Evolutionary conservation across 371 early-diverging fungal species (phyloP), one percentile per base, ranked within the genome.

Genomic region (Apophysomyces trapeziformis): DNA sequence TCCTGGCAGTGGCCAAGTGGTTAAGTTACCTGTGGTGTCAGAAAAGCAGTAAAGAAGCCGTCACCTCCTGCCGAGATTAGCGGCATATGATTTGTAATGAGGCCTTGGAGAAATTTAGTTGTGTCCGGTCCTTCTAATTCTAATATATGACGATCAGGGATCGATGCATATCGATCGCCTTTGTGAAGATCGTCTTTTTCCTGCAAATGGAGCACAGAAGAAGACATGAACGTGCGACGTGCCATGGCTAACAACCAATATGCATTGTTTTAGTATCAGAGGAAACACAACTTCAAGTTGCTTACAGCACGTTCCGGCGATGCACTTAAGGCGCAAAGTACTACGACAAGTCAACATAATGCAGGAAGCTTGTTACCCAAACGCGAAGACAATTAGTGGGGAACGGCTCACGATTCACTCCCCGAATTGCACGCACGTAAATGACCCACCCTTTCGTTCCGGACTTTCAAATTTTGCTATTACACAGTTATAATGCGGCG

Each of bases 1-100:
- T 18, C 21, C 18, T 47, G 9, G 7, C 54, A n/a, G 21, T 50
- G 54, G 11, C 35, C 11, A 38, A 14, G 39, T 58, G 14, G 37
- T 50, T 6, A 32, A 2, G 32, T 26, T 80, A 92, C 93, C 76
- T 94, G 91, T 39, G 96, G 91, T 18, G 87, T 85, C 62, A 95
- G 79, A 74, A 95, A 95, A 5, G 81, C 84, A 45, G 90, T 71
- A 65, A 85, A 87, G 63, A 89, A 83, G 2, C 93, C 94, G 59
- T 87, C 80, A 2, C 94, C 92, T 26, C 93, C 92, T 11, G 78
- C 70, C 18, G 88, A 87, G 44, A 93, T 82, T 39, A 67, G 64
- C 1, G 86, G 82, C 90, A 96, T 94, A 71, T 96, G 84, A 79
- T 96, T 95, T 14, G 96, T 96, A 57, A 89, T 87, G 67, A 96